A percentile compares a stretch with the other conserved stretches of the same genome.
Evolutionary conservation across 192 early-diverging fungal genomes (phyloP).

Genomic region (Funneliformis mosseae): DNA sequence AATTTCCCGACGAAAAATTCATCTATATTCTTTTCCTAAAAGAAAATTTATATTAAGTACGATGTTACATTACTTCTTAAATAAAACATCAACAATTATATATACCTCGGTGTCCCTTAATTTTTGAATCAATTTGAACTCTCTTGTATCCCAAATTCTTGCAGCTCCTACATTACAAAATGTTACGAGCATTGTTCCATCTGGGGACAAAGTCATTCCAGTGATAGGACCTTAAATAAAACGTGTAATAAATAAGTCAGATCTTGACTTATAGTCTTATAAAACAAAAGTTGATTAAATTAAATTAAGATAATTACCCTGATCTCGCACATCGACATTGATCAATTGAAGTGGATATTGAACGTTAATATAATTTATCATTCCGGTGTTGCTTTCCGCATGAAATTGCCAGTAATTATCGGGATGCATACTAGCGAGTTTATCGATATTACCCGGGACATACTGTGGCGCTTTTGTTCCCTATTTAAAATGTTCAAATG

Average conservation of each 20-base stretch:
- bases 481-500: not conserved
- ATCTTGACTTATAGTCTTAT: too few species aligned
- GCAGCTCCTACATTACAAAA: conserved; percentile 80
- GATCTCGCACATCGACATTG: conserved; percentile 70
- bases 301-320: conserved; percentile 44
- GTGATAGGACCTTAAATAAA: conserved; percentile 63
- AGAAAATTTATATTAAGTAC: conserved; percentile 17
- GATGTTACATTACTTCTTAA: not conserved
- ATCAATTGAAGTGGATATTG: conserved; percentile 70
- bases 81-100: not conserved
- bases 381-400: conserved; percentile 52
- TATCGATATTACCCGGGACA: conserved; percentile 56
- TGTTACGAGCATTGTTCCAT: conserved; percentile 84
- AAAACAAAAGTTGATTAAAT: not conserved
- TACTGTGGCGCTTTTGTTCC: conserved; percentile 33
- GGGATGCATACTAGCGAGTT: conserved; percentile 59
- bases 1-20: conserved; percentile 90
- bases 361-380: conserved; percentile 70
- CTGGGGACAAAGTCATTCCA: conserved; percentile 81
- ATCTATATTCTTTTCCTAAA: conserved; percentile 78
- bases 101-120: conserved; percentile 66
- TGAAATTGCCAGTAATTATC: conserved; percentile 63
- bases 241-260: not conserved
- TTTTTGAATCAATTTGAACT: conserved; percentile 68
- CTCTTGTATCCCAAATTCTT: conserved; percentile 81